Evolutionary conservation across 1,139 yeast species (phyloP), one percentile per base, ranked within the genome.

Genomic region (Debaryomyces psychrophilus): DNA sequence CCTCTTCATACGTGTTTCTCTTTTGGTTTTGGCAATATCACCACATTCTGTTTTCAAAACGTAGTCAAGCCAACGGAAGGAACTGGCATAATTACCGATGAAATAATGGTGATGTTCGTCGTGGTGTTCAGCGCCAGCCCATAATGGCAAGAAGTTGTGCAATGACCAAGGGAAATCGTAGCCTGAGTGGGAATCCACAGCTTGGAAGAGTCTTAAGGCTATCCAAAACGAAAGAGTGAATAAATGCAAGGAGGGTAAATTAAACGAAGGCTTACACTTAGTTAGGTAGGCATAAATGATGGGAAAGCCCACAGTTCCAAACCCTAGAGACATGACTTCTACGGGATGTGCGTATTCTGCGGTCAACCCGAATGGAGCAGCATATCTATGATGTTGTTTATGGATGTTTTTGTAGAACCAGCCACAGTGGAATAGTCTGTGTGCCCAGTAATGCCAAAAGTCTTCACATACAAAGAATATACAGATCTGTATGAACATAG

Each of bases 101-200:
- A 92, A 92, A 69, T 85, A 90, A 64, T 89, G 96, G 67, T 92
- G 98, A 67, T 92, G 98, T 64, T 88, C 90, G 65, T 92, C 98
- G 64, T 92, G 98, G 68, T 92, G 98, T 60, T 89, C 97, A 17
- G 98, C 97, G 49, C 98, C 98, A 14, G 98, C 96, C 98, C 98
- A 92, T 70, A 92, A 80, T 31, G 97, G 97, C 49, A 92, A 65
- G 69, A 90, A 83, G 62, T 90, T 89, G 71, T 89, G 92, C 63
- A 92, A 78, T 5, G 97, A 89, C 90, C 95, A 86, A 47, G 98
- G 97, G 80, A 92, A 92, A 61, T 92, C 97, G 69, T 92, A 92
- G 48, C 98, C 98, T 1, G 97, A 90, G 67, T 92, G 98, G 27
- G 97, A 87, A 65, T 92, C 98, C 47, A 92, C 90, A 7, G 98